phyloP scores from a whole-genome alignment of 2,329 filamentous ascomycete genomes.

The Dactylellina drechsleri region DNA sequence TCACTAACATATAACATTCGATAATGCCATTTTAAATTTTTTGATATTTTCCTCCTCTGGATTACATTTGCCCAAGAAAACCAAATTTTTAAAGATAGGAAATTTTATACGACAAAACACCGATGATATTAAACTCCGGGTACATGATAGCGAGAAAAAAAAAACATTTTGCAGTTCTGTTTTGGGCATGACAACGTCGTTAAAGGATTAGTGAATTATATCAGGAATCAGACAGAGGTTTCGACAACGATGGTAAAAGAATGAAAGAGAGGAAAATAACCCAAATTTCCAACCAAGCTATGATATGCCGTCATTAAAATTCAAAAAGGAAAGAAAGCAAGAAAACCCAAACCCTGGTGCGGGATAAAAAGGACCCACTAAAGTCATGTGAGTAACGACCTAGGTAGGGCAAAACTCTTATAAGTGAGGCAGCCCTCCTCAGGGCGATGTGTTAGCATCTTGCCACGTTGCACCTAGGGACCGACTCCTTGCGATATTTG shows the following conservation, averaged over 20 bases:
- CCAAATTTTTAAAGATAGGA: background rate
- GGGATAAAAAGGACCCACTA: constrained; percentile 3
- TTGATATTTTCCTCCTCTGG: background rate
- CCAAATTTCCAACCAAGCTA: constrained; percentile 41
- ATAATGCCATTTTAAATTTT: background rate
- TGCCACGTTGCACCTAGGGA: too few species aligned
- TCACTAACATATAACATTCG: background rate
- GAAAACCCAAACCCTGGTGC: too few species aligned
- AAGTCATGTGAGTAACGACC: constrained; percentile 5
- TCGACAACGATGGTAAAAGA: constrained; percentile 3
- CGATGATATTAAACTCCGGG: too few species aligned
- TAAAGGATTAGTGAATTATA: constrained; percentile 15
- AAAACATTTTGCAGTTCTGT: constrained; percentile 33
- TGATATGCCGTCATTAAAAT: constrained; percentile 32
- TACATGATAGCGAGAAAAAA: background rate
- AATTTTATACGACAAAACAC: too few species aligned
- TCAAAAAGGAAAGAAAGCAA: too few species aligned
- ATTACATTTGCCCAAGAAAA: constrained; percentile 10
- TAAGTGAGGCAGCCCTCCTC: too few species aligned
- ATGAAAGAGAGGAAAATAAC: constrained; percentile 32
- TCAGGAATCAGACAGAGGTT: background rate
- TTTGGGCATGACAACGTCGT: constrained; percentile 42
- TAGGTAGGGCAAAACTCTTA: background rate
- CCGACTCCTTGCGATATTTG: too few species aligned
- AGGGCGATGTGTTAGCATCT: too few species aligned